Evolutionary conservation across 352 stramenopile genomes (phyloP).

Genomic region (Pythium oligandrum): DNA sequence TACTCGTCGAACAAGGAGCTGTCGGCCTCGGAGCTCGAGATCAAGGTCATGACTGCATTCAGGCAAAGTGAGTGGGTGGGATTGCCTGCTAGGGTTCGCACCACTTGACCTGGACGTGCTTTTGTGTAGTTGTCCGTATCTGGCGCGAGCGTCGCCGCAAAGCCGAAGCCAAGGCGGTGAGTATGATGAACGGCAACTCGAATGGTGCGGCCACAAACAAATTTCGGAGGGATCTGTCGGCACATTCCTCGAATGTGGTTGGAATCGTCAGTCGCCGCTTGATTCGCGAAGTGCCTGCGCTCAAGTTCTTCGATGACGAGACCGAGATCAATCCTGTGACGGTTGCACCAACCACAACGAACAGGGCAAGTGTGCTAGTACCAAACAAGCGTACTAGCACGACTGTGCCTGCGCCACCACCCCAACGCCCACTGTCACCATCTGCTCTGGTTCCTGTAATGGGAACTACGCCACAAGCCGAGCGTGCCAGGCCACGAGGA

Average conservation of each 20-base stretch:
- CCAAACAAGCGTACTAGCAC: not conserved
- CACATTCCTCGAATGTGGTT: constrained; percentile 62
- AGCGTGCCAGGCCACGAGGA: constrained; percentile 30
- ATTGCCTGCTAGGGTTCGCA: not conserved
- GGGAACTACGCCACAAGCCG: not conserved
- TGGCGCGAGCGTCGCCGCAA: constrained; percentile 54
- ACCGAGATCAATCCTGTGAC: not conserved
- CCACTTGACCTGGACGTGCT: not conserved
- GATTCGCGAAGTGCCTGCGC: constrained; percentile 62
- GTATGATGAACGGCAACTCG: constrained; percentile 36
- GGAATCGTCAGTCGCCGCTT: constrained; percentile 71
- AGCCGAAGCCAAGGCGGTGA: constrained; percentile 43
- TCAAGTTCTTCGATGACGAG: constrained; percentile 77
- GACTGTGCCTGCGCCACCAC: not conserved
- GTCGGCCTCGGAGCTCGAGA: constrained; percentile 23
- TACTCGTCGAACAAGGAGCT: constrained; percentile 4
- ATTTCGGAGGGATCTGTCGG: constrained; percentile 42
- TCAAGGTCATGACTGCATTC: constrained; percentile 46
- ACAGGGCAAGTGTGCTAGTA: not conserved
- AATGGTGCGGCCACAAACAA: constrained; percentile 27
- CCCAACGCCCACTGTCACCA: no score
- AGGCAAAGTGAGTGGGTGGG: constrained; percentile 36
- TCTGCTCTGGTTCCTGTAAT: no score
- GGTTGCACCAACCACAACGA: constrained; percentile 1
- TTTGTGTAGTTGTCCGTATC: constrained; percentile 41